A percentile compares a stretch with the other conserved stretches of the same genome.
Evolutionary conservation across 179 eudicot species (phyloP).

Genomic region (Dionaea muscipula): DNA sequence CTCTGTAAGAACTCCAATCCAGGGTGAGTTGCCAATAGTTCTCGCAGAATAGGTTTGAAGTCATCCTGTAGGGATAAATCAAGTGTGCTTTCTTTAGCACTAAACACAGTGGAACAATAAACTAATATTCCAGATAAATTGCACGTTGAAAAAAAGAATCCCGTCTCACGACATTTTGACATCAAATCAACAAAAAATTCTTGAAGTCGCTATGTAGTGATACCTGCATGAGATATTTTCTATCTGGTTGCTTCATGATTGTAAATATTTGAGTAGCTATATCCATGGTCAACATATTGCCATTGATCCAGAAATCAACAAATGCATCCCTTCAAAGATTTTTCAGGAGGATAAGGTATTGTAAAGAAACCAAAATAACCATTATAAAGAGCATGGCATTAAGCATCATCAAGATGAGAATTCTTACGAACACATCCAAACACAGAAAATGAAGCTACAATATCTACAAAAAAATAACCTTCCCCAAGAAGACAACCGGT

Average conservation of each 20-base stretch:
- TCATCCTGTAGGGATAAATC: conserved; percentile 10
- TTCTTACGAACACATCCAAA: neutral
- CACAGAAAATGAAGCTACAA: too few relatives aligned
- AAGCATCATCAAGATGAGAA: neutral
- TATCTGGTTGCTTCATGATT: conserved; percentile 73
- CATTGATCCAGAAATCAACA: conserved; percentile 81
- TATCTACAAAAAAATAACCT: too few relatives aligned
- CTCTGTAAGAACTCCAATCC: conserved; percentile 90
- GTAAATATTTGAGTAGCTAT: conserved; percentile 54
- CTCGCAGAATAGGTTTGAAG: conserved; percentile 13
- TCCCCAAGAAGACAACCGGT: too few relatives aligned
- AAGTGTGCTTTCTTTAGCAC: neutral
- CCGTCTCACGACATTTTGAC: too few relatives aligned
- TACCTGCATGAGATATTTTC: conserved; percentile 62
- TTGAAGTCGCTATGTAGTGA: too few relatives aligned
- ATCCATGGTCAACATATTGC: conserved; percentile 75
- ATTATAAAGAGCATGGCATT: neutral
- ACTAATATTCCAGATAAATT: too few relatives aligned
- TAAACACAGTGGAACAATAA: neutral
- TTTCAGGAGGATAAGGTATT: neutral
- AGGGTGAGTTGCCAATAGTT: conserved; percentile 40
- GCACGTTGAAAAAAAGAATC: too few relatives aligned
- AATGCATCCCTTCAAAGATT: conserved; percentile 65
- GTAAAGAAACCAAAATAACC: neutral
- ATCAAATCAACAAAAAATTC: too few relatives aligned